Base-by-base conservation (phyloP, 331 rosid species). In the Cydonia oblonga region DNA sequence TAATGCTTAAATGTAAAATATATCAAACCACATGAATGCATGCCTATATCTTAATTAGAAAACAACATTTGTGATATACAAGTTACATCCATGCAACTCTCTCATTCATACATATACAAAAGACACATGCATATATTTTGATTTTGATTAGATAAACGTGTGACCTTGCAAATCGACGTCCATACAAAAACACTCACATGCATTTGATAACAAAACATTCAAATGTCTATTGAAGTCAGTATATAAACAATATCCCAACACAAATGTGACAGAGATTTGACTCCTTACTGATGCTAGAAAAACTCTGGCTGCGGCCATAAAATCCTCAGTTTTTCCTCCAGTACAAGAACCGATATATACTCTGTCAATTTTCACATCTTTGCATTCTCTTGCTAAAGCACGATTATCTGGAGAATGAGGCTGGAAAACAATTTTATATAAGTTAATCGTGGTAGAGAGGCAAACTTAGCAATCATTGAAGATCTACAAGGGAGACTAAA, bases 361-460 rank as follows among this genome's bases (percentile, higher is more conserved):
- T 80, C 97, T 81, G 80, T 91, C 90, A 78, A 95, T 91, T 84
- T 91, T 95, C 77, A 95, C 97, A 81, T 91, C 96, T 89, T 91
- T 95, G 87, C 97, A 89, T 80, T 95, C 97, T 82, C 98, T 95
- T 68, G 97, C 97, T 82, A 91, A 81, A 81, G 97, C 90, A 44
- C 96, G 96, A 64, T 95, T 95, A 87, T 95, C 98, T 1, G 97
- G 98, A 74, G 98, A 95, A 87, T 95, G 96, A 70, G 98, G 98
- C 98, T 95, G 93, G 81, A 79, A 69, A 42, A 64, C 26, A 44
- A 76, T 59, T 49, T 49, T 49, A 0, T 19, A 69, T 63, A 70
- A 44, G 66, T 72, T 56, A 80, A 53, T 46, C 25, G 8, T 1
- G 7, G 61, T 67, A 63, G 64, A 61, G 38, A 33, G 66, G 67